Evolutionary conservation across 169 alveolate species (phyloP).

Genomic region (Toxoplasma gondii): DNA sequence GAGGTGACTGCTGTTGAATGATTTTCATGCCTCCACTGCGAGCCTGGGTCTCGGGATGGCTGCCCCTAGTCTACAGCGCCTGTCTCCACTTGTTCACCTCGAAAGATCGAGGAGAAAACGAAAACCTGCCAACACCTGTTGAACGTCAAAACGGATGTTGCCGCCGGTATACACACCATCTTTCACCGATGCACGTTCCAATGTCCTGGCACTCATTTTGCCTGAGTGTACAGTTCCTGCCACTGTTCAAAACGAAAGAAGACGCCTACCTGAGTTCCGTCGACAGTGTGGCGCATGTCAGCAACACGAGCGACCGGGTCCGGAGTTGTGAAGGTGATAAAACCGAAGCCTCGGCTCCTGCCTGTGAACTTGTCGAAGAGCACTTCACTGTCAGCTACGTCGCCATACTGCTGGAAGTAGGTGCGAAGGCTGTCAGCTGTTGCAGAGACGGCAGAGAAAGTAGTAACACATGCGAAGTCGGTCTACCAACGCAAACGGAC

Average conservation of each 20-base stretch:
- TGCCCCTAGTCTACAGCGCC: neutral
- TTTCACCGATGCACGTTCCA: too few relatives aligned
- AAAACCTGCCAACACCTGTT: too few relatives aligned
- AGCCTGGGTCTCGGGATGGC: too few relatives aligned
- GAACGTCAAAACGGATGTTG: too few relatives aligned
- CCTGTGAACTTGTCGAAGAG: slow-evolving; percentile 80
- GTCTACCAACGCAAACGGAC: too few relatives aligned
- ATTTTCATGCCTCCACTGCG: too few relatives aligned
- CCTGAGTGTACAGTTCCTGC: too few relatives aligned
- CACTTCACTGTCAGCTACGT: slow-evolving; percentile 71
- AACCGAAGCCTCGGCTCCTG: slow-evolving; percentile 92
- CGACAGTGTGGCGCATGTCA: slow-evolving; percentile 76
- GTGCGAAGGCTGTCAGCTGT: slow-evolving; percentile 61
- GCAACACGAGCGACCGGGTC: slow-evolving; percentile 70
- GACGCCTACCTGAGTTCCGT: slow-evolving; percentile 78
- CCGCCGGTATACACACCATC: too few relatives aligned
- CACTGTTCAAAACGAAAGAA: neutral
- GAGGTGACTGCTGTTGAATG: too few relatives aligned
- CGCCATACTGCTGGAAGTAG: slow-evolving; percentile 75
- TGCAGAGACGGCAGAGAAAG: neutral
- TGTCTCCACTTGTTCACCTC: neutral
- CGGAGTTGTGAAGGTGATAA: slow-evolving; percentile 77
- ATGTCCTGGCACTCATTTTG: too few relatives aligned
- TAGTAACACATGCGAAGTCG: too few relatives aligned
- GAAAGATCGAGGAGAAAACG: neutral